Percentiles rank a stretch among this genome's conserved stretches.
Evolutionary conservation across 1,284 basidiomycete genomes (phyloP).

Genomic region (Sporisorium iseilematis-ciliati): DNA sequence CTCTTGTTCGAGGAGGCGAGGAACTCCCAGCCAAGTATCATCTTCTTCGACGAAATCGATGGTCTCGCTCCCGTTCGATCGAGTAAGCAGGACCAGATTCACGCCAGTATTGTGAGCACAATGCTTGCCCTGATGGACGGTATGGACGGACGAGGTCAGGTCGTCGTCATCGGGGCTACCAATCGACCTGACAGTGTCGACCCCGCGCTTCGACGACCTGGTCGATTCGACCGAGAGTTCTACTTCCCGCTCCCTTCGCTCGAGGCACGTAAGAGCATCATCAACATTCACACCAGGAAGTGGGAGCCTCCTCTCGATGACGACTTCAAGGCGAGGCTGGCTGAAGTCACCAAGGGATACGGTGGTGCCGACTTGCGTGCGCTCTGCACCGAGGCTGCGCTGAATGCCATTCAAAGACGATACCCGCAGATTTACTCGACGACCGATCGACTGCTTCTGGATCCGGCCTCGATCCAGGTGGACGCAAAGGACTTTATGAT

Average conservation of each 20-base stretch:
- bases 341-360: conserved; percentile 94
- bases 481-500: conserved; percentile 96
- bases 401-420: conserved; percentile 94
- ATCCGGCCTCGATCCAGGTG: conserved; percentile 87
- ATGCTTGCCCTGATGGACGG: conserved; percentile 98
- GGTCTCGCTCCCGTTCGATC: conserved; percentile 96
- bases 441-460: conserved; percentile 83
- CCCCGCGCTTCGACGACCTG: conserved; percentile 91
- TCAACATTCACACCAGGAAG: conserved; percentile 88
- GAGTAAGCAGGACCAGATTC: conserved; percentile 98
- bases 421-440: conserved; percentile 99
- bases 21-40: conserved; percentile 91
- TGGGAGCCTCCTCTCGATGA: conserved; percentile 87
- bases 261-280: conserved; percentile 87
- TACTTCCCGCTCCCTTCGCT: conserved; percentile 92
- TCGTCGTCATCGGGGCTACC: conserved; percentile 98
- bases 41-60: conserved; percentile 99
- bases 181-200: conserved; percentile 97
- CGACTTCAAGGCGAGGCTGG: conserved; percentile 78
- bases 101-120: conserved; percentile 96
- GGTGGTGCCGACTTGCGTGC: conserved; percentile 92
- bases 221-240: conserved; percentile 97
- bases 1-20: conserved; percentile 96
- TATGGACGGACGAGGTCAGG: conserved; percentile 95
- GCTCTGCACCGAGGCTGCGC: conserved; percentile 84